These are phyloP conservation scores for Auriscalpium vulgare DNA, from an alignment of 768 basidiomycete species.

Conservation along the genomic window DNA sequence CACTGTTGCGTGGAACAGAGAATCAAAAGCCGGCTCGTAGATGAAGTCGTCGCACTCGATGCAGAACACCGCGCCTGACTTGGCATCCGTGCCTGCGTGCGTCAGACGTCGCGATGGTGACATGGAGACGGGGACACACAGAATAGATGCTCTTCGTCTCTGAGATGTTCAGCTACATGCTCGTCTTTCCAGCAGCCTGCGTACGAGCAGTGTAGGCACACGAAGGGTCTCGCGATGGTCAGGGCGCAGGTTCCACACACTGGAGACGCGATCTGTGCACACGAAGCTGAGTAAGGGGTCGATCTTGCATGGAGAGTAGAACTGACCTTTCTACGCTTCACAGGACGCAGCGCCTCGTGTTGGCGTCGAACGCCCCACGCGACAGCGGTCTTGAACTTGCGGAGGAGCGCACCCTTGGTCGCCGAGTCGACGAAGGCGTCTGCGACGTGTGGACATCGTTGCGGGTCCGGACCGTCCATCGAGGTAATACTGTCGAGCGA, in stretches of 20 bases:
- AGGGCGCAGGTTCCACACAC: conserved; percentile 53
- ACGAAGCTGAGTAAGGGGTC: neutral
- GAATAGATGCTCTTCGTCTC: conserved; percentile 49
- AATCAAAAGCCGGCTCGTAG: conserved; percentile 47
- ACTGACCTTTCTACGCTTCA: conserved; percentile 62
- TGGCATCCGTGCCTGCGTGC: conserved; percentile 58
- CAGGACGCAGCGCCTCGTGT: conserved; percentile 38
- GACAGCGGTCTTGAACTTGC: conserved; percentile 46
- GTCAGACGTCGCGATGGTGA: neutral
- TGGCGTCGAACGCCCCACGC: conserved; percentile 45
- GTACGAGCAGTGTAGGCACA: conserved; percentile 64
- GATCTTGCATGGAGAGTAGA: neutral
- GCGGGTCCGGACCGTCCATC: neutral
- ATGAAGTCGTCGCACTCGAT: conserved; percentile 67
- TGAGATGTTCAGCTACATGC: conserved; percentile 54
- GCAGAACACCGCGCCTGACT: conserved; percentile 72
- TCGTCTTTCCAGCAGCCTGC: conserved; percentile 61
- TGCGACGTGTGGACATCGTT: conserved; percentile 35
- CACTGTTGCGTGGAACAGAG: conserved; percentile 33
- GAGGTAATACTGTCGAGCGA: too few relatives aligned
- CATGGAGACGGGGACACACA: conserved; percentile 37
- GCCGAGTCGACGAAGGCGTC: conserved; percentile 28
- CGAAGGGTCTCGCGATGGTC: conserved; percentile 55
- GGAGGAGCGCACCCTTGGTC: conserved; percentile 24
- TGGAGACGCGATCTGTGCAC: conserved; percentile 44